phyloP scores from a whole-genome alignment of 345 rosid species.

The Boechera stricta region DNA sequence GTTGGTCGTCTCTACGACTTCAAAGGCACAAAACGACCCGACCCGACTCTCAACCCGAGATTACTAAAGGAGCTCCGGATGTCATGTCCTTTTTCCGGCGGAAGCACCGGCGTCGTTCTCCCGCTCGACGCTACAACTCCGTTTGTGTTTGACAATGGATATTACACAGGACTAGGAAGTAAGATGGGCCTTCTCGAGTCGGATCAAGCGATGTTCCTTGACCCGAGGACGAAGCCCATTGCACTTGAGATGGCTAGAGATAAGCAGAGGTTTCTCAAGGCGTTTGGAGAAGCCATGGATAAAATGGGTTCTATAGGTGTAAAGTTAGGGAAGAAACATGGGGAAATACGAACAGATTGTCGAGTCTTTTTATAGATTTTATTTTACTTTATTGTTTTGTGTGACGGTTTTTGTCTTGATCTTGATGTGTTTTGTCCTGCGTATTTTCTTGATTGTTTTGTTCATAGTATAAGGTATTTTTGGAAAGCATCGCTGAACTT shows the following conservation, averaged over 20 bases:
- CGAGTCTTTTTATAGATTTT: slow-evolving; percentile 49
- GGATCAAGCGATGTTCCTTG: slow-evolving; percentile 65
- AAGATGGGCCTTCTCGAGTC: slow-evolving; percentile 70
- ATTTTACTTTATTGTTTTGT: slow-evolving; percentile 17
- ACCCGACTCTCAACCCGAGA: slow-evolving; percentile 64
- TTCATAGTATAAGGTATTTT: not conserved
- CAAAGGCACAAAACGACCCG: slow-evolving; percentile 62
- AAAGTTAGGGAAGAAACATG: slow-evolving; percentile 70
- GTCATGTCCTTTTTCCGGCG: slow-evolving; percentile 67
- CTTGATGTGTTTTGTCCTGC: not conserved
- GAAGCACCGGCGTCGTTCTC: slow-evolving; percentile 56
- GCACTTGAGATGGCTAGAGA: slow-evolving; percentile 61
- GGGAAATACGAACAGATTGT: slow-evolving; percentile 75
- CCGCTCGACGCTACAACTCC: slow-evolving; percentile 84
- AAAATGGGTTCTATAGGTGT: slow-evolving; percentile 83
- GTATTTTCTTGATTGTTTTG: slow-evolving; percentile 18
- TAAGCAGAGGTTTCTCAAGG: slow-evolving; percentile 62
- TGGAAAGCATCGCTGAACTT: not conserved
- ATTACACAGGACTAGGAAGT: slow-evolving; percentile 58
- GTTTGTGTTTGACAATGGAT: slow-evolving; percentile 70
- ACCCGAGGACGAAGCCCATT: slow-evolving; percentile 62
- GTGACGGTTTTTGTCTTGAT: not conserved
- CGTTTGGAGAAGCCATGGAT: slow-evolving; percentile 76
- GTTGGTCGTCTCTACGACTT: slow-evolving; percentile 62
- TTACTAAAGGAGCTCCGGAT: slow-evolving; percentile 70